phyloP scores from a whole-genome alignment of 1,284 basidiomycete genomes.

The Volvariella surrecta region DNA sequence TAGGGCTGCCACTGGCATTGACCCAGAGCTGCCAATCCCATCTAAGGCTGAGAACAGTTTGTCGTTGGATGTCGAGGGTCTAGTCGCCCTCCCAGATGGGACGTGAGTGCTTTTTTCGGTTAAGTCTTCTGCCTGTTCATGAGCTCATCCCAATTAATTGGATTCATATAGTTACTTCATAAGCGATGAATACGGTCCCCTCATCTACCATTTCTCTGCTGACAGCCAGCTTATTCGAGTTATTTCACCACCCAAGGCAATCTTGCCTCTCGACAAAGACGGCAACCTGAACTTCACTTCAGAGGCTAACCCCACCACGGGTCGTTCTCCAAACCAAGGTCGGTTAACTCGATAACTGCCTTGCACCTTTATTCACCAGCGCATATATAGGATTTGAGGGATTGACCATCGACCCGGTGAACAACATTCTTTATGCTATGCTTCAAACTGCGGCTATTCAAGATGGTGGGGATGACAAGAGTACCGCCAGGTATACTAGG shows the following conservation, averaged over 20 bases:
- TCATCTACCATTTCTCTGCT: conserved; percentile 40
- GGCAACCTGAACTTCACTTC: conserved; percentile 45
- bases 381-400: conserved; percentile 64
- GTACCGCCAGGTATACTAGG: conserved; percentile 42
- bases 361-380: background rate
- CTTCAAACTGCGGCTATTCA: conserved; percentile 60
- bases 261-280: conserved; percentile 18
- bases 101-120: too few relatives aligned
- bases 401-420: conserved; percentile 42
- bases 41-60: conserved; percentile 37
- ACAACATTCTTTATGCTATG: conserved; percentile 47
- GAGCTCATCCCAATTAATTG: too few relatives aligned
- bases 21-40: conserved; percentile 41
- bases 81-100: conserved; percentile 50
- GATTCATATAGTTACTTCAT: conserved; percentile 41
- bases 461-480: conserved; percentile 45
- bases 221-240: conserved; percentile 31
- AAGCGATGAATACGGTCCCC: conserved; percentile 57
- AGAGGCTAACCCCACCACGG: conserved; percentile 34
- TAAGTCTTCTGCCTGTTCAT: conserved; percentile 2
- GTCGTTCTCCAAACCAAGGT: conserved; percentile 26
- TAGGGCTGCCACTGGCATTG: too few relatives aligned
- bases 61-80: conserved; percentile 52
- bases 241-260: conserved; percentile 45
- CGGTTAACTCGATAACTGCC: too few relatives aligned